These are phyloP conservation scores for Coleophoma crateriformis DNA, from an alignment of 2,329 filamentous ascomycete species.

Conservation along the genomic window DNA sequence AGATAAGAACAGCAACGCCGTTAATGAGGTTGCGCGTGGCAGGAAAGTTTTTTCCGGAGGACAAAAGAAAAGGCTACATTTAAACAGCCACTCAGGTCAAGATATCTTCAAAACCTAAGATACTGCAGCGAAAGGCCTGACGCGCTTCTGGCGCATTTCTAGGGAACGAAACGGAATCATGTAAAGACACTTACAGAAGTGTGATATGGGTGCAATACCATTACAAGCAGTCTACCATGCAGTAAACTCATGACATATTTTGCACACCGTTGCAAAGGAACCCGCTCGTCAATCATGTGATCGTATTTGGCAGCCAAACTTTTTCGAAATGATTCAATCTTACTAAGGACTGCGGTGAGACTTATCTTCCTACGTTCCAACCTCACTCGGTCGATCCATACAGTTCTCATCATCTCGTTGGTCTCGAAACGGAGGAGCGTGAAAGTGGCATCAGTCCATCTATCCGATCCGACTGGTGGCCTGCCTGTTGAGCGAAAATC, in stretches of 20 bases:
- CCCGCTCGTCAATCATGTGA: conserved; percentile 50
- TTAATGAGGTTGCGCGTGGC: no score
- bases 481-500: conserved; percentile 46
- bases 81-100: no score
- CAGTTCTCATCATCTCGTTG: conserved; percentile 64
- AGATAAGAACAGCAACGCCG: no score
- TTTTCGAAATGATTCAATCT: conserved; percentile 63
- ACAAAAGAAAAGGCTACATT: no score
- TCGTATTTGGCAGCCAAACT: conserved; percentile 62
- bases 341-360: conserved; percentile 58
- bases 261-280: conserved; percentile 58
- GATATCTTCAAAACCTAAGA: no score
- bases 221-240: conserved; percentile 57
- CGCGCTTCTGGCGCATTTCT: no score
- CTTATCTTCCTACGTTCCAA: conserved; percentile 56
- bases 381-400: conserved; percentile 65
- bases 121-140: no score
- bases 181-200: conserved; percentile 17
- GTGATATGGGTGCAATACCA: conserved; percentile 65
- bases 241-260: conserved; percentile 61
- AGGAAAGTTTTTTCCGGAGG: no score
- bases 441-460: conserved; percentile 65
- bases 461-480: conserved; percentile 31
- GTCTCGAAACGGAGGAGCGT: conserved; percentile 66
- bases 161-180: no score